Evolutionary conservation across 2,329 filamentous ascomycete species (phyloP).

Genomic region (Sporothrix schenckii): DNA sequence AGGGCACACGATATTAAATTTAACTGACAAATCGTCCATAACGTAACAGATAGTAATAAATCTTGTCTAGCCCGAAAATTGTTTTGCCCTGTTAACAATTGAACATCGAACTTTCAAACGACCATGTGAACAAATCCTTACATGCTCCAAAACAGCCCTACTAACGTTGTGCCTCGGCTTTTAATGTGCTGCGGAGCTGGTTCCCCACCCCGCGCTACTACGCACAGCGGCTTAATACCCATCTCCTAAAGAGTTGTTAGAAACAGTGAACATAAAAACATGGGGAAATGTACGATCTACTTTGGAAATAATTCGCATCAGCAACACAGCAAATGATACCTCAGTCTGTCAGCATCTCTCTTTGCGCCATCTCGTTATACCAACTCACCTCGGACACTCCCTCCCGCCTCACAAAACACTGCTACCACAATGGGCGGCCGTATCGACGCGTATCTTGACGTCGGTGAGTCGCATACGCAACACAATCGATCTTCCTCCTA

Average conservation of each 20-base stretch:
- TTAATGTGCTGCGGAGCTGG: background rate
- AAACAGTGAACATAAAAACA: too few species aligned
- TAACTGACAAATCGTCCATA: too few species aligned
- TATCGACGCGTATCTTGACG: conserved; percentile 61
- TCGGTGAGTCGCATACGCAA: conserved; percentile 52
- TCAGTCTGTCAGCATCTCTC: background rate
- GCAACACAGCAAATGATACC: background rate
- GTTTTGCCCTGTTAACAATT: background rate
- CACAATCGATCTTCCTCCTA: background rate
- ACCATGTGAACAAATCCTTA: conserved; percentile 5
- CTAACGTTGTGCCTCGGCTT: conserved; percentile 20
- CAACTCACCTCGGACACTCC: too few species aligned
- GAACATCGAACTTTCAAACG: background rate
- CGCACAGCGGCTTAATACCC: too few species aligned
- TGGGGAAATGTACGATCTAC: too few species aligned
- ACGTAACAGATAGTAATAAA: too few species aligned
- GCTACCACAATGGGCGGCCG: conserved; percentile 33
- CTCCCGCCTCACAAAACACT: background rate
- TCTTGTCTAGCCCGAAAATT: background rate
- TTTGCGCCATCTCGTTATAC: background rate
- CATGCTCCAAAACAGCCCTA: background rate
- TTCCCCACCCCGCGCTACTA: background rate
- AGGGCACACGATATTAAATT: background rate
- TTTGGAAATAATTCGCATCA: background rate
- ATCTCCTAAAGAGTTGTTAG: background rate